These are phyloP conservation scores for Blastomyces parvus DNA, from an alignment of 2,329 filamentous ascomycete genomes.

Conservation along the genomic window DNA sequence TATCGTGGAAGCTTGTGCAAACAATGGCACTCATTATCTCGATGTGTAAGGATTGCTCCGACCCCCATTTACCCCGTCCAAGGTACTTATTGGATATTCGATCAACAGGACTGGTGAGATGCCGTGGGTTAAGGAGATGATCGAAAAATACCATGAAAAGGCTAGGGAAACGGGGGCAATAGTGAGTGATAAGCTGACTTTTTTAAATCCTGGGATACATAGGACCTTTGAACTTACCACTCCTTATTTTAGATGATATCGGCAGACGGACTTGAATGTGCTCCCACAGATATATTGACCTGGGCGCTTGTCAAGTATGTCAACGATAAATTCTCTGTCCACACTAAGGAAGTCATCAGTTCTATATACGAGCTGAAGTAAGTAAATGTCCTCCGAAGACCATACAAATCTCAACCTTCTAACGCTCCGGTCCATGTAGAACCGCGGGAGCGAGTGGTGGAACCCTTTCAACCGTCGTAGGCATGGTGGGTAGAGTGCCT, in stretches of 20 bases:
- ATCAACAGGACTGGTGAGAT: constrained; percentile 49
- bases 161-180: constrained; percentile 53
- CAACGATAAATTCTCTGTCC: constrained; percentile 42
- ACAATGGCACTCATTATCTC: constrained; percentile 57
- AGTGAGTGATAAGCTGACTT: constrained; percentile 29
- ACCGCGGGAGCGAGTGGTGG: constrained; percentile 44
- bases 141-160: constrained; percentile 50
- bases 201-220: background rate
- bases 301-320: constrained; percentile 46
- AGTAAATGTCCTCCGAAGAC: constrained; percentile 9
- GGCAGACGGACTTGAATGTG: constrained; percentile 52
- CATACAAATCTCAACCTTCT: background rate
- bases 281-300: constrained; percentile 48
- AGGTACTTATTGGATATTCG: background rate
- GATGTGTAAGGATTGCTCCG: constrained; percentile 42
- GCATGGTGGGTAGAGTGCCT: constrained; percentile 41
- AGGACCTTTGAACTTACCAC: constrained; percentile 13
- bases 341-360: constrained; percentile 44
- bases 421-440: constrained; percentile 13
- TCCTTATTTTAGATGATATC: constrained; percentile 44
- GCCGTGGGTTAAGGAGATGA: constrained; percentile 54
- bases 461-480: constrained; percentile 58
- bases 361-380: constrained; percentile 47
- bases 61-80: background rate
- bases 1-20: constrained; percentile 55